Evolutionary conservation across 352 stramenopile species (phyloP).

Genomic region (Pythium folliculosum): DNA sequence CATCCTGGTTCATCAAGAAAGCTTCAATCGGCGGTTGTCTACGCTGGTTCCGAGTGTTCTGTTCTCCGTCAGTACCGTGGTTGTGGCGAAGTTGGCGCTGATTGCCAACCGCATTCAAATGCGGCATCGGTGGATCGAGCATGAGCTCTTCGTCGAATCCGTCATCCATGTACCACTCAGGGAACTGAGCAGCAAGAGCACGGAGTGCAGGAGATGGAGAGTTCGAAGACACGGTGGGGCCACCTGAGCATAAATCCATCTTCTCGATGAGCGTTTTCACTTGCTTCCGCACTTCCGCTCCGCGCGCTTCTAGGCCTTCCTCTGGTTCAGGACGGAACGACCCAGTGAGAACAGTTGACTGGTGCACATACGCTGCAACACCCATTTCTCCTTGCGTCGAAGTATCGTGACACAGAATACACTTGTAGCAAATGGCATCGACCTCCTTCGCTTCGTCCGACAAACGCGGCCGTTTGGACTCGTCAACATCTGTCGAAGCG

Average conservation of each 20-base stretch:
- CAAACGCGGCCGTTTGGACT: slow-evolving; percentile 52
- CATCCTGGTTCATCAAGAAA: slow-evolving; percentile 50
- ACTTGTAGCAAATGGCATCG: slow-evolving; percentile 47
- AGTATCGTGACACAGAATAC: slow-evolving; percentile 85
- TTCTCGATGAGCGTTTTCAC: slow-evolving; percentile 80
- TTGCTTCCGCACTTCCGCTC: slow-evolving; percentile 56
- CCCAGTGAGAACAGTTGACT: slow-evolving; percentile 81
- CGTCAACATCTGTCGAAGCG: slow-evolving; percentile 31
- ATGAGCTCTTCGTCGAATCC: slow-evolving; percentile 51
- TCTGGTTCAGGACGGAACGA: slow-evolving; percentile 76
- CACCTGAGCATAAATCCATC: slow-evolving; percentile 84
- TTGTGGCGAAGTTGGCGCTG: slow-evolving; percentile 46
- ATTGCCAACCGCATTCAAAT: slow-evolving; percentile 39
- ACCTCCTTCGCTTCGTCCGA: slow-evolving; percentile 37
- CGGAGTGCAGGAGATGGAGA: slow-evolving; percentile 59
- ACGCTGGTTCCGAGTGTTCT: slow-evolving; percentile 8
- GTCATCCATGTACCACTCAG: slow-evolving; percentile 70
- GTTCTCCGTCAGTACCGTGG: slow-evolving; percentile 1
- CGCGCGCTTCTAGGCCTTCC: slow-evolving; percentile 51
- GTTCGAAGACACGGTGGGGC: slow-evolving; percentile 35
- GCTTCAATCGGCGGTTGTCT: slow-evolving; percentile 46
- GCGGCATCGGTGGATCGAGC: slow-evolving; percentile 34
- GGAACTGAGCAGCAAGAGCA: slow-evolving; percentile 58
- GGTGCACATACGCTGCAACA: slow-evolving; percentile 82
- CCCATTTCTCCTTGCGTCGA: slow-evolving; percentile 83